Evolutionary conservation across 2,329 filamentous ascomycete species (phyloP).

Genomic region (Fusarium fujikuroi): DNA sequence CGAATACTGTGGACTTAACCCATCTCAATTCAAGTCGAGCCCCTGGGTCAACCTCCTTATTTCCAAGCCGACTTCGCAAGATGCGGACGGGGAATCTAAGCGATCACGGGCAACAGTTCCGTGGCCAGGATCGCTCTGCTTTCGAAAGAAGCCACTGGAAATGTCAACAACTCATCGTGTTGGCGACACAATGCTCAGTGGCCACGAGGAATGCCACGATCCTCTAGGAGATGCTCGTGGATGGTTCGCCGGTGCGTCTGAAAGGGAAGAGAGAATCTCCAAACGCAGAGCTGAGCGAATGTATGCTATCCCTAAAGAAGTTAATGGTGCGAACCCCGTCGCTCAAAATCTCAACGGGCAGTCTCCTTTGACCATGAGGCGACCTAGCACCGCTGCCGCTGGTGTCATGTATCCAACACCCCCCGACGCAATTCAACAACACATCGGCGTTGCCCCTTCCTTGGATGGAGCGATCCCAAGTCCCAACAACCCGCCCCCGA

Average conservation of each 20-base stretch:
- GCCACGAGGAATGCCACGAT: slow-evolving; percentile 58
- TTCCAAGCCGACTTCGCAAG: slow-evolving; percentile 56
- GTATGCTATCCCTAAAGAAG: slow-evolving; percentile 54
- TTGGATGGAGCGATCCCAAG: slow-evolving; percentile 67
- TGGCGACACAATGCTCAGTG: slow-evolving; percentile 52
- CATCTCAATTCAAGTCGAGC: slow-evolving; percentile 55
- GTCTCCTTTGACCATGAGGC: slow-evolving; percentile 63
- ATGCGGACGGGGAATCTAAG: slow-evolving; percentile 56
- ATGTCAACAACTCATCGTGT: slow-evolving; percentile 53
- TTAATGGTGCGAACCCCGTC: slow-evolving; percentile 56
- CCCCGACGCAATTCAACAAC: slow-evolving; percentile 70
- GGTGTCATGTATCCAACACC: slow-evolving; percentile 77
- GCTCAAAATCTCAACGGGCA: slow-evolving; percentile 58
- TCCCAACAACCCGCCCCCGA: slow-evolving; percentile 58
- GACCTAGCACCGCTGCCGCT: slow-evolving; percentile 58
- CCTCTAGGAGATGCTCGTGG: slow-evolving; percentile 59
- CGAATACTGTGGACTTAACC: slow-evolving; percentile 60
- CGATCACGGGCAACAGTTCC: slow-evolving; percentile 57
- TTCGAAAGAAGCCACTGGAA: slow-evolving; percentile 59
- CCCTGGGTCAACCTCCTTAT: slow-evolving; percentile 64
- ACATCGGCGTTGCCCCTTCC: slow-evolving; percentile 64
- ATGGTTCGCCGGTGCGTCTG: slow-evolving; percentile 58
- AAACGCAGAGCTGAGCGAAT: slow-evolving; percentile 64
- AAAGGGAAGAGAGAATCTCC: slow-evolving; percentile 59
- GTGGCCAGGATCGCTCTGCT: slow-evolving; percentile 66